Base-by-base conservation (phyloP, 352 stramenopile genomes). In the Pythium sukuiense region DNA sequence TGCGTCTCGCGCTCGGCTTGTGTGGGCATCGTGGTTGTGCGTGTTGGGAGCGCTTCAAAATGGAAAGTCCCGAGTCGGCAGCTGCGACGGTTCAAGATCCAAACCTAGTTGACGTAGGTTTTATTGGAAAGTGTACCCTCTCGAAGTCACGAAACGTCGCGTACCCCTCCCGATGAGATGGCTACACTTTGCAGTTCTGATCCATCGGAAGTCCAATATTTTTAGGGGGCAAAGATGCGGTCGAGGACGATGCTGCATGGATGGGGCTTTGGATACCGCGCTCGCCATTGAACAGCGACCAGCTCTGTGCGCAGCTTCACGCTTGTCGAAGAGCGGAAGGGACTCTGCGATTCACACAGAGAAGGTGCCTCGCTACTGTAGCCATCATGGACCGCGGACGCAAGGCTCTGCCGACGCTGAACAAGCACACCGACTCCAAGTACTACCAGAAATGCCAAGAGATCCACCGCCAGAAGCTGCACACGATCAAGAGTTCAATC, bases 401-500 rank as follows among this genome's bases (percentile, higher is more conserved):
- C 57, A 93, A 93, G 77, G 87, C 88, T 6, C 83, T 93, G 62
- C 84, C 87, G 18, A 95, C 85, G 55, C 79, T 95, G 18, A 95
- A 96, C 77, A 93, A 93, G 68, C 84, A 94, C 75, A 93, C 86
- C 8, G 87, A 92, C 62, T 81, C 79, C 63, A 89, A 90, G 68
- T 95, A 90, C 73, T 94, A 96, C 72, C 81, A 93, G 58, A 88
- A 87, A 29, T 95, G 87, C 68, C 84, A 93, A 30, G 84, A 92
- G 56, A 96, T 93, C 58, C 85, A 92, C 45, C 81, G 82, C 57
- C 72, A 77, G 59, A 95, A 93, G 70, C 76, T 93, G n/a, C 78
- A 79, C 61, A 80, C 61, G 18, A 95, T 94, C 74, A 99, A 98
- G 83, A 96, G 90, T 61, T 90, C 89, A 52, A 98, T 99, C 69